Conservation (phyloP, 768 basidiomycete species). For the Solioccasus polychromus region DNA sequence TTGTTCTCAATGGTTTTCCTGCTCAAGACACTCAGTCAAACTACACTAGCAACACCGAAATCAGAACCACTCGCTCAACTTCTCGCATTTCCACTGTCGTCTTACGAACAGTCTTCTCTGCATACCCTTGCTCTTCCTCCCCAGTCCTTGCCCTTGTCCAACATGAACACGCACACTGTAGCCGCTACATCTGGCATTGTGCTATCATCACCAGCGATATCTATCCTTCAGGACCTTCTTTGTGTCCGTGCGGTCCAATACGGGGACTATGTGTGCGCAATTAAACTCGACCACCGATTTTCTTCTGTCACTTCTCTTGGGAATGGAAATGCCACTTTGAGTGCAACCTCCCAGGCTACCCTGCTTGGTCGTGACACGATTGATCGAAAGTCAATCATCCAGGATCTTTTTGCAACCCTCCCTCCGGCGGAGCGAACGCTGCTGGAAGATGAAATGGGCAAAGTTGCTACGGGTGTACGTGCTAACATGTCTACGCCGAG, state of each 20-base stretch:
- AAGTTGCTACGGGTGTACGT: slow-evolving; percentile 25
- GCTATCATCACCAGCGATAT: slow-evolving; percentile 47
- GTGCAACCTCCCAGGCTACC: slow-evolving; percentile 26
- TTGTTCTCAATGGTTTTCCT: not conserved
- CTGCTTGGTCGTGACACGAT: slow-evolving; percentile 21
- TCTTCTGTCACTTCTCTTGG: slow-evolving; percentile 34
- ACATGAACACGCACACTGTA: not conserved
- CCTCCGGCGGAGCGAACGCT: slow-evolving; percentile 61
- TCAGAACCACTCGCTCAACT: slow-evolving; percentile 57
- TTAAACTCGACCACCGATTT: slow-evolving; percentile 71
- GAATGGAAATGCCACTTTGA: slow-evolving; percentile 6
- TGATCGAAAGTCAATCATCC: slow-evolving; percentile 67
- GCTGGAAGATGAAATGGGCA: slow-evolving; percentile 58
- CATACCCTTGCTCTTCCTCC: slow-evolving; percentile 58
- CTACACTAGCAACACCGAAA: slow-evolving; percentile 53
- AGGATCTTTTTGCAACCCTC: slow-evolving; percentile 63
- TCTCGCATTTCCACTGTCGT: slow-evolving; percentile 60
- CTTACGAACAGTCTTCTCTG: slow-evolving; percentile 60
- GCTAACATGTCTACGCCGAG: slow-evolving; percentile 4
- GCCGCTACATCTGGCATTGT: not conserved
- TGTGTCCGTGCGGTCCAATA: slow-evolving; percentile 74
- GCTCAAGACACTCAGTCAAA: not conserved
- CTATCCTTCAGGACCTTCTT: slow-evolving; percentile 72
- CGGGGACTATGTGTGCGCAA: slow-evolving; percentile 68
- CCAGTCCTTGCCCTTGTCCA: slow-evolving; percentile 17